Evolutionary conservation across 192 early-diverging fungal species (phyloP).

Genomic region (Coemansia sp.): DNA sequence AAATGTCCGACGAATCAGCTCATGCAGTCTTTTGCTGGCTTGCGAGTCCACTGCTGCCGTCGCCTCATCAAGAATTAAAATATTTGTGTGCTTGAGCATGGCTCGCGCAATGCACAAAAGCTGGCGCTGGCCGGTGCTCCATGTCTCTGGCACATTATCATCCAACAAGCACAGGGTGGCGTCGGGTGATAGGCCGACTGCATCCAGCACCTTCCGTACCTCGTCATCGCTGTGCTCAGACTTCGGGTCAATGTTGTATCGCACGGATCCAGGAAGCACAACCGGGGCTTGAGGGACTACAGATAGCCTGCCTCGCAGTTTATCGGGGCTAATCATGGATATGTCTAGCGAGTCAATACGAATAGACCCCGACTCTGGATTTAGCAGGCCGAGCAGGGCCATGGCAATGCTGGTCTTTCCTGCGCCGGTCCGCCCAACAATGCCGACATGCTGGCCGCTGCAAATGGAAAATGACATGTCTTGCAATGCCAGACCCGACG

Average conservation of each 20-base stretch:
- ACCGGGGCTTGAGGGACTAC: constrained; percentile 89
- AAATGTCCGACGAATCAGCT: constrained; percentile 53
- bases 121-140: constrained; percentile 59
- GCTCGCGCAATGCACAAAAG: constrained; percentile 60
- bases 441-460: constrained; percentile 67
- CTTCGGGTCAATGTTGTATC: constrained; percentile 85
- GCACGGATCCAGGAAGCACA: constrained; percentile 66
- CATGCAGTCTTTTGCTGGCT: constrained; percentile 51
- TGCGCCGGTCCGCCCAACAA: constrained; percentile 83
- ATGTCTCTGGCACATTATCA: neutral
- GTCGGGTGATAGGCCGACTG: constrained; percentile 41
- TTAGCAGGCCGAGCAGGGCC: constrained; percentile 63
- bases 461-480: constrained; percentile 57
- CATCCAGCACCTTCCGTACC: constrained; percentile 61
- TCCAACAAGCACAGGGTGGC: neutral
- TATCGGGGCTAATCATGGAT: constrained; percentile 53
- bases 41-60: constrained; percentile 55
- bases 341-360: constrained; percentile 74
- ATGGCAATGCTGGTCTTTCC: constrained; percentile 68
- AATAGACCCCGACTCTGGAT: constrained; percentile 49
- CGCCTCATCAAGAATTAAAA: constrained; percentile 69
- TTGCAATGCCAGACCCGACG: constrained; percentile 56
- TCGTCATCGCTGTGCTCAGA: constrained; percentile 56
- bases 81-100: constrained; percentile 48
- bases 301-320: constrained; percentile 62